Conservation (phyloP, 1,284 basidiomycete genomes). For the Rhodotorula sp. region DNA sequence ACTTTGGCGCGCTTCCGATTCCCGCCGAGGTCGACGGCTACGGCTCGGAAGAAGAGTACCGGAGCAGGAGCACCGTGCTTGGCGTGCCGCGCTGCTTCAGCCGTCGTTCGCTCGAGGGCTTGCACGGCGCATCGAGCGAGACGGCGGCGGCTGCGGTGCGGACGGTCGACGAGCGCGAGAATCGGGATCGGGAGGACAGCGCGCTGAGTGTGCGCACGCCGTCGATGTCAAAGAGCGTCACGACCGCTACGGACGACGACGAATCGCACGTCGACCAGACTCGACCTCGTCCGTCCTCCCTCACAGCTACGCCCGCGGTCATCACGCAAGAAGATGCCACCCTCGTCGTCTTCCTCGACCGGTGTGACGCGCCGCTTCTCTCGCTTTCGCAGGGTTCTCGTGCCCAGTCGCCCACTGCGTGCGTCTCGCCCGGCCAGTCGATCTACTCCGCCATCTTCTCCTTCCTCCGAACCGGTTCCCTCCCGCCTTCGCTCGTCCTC, state of each 20-base stretch:
- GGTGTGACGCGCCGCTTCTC: conserved; percentile 7
- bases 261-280: too few species aligned
- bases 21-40: not conserved
- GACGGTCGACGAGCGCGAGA: not conserved
- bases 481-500: conserved; percentile 16
- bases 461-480: conserved; percentile 10
- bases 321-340: conserved; percentile 4
- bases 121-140: not conserved
- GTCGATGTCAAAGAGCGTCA: not conserved
- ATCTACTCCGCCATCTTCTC: conserved; percentile 15
- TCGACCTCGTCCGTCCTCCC: too few species aligned
- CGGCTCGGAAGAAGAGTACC: conserved; percentile 2
- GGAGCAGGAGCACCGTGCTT: conserved; percentile 7
- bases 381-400: not conserved
- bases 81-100: conserved; percentile 5
- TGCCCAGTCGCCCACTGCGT: not conserved
- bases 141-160: conserved; percentile 2
- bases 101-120: not conserved
- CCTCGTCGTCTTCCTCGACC: conserved; percentile 33
- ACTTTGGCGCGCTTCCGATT: conserved; percentile 5
- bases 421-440: not conserved
- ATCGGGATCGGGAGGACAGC: not conserved
- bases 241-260: not conserved
- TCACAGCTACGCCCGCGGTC: not conserved
- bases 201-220: not conserved